phyloP scores from a whole-genome alignment of 805 yeast species.

The Candida pseudofarinosa region DNA sequence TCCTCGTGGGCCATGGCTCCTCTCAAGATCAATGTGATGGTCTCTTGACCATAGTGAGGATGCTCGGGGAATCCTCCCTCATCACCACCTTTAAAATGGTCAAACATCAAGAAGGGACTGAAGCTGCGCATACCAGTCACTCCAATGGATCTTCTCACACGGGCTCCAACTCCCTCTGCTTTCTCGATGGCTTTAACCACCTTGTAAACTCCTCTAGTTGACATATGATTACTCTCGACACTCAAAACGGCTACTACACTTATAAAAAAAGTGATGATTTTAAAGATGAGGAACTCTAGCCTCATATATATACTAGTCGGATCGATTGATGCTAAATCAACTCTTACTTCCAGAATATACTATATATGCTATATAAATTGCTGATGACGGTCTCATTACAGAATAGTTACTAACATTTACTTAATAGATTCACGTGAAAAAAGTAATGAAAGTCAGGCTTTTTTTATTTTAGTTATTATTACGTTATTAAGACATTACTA shows the following conservation, averaged over 20 bases:
- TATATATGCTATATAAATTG: background rate
- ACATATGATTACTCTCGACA: conserved; percentile 7
- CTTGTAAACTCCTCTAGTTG: conserved; percentile 27
- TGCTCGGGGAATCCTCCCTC: conserved; percentile 56
- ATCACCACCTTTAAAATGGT: conserved; percentile 64
- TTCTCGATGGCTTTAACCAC: conserved; percentile 56
- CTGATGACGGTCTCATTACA: background rate
- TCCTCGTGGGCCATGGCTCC: conserved; percentile 50
- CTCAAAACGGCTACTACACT: background rate
- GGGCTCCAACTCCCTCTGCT: conserved; percentile 86
- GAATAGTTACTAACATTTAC: background rate
- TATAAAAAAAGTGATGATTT: conserved; percentile 5
- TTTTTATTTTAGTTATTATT: background rate
- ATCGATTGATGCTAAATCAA: background rate
- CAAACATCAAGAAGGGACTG: conserved; percentile 77
- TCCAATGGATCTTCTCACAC: conserved; percentile 79
- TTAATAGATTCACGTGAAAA: background rate
- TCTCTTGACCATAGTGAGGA: conserved; percentile 39
- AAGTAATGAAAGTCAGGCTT: background rate
- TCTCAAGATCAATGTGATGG: conserved; percentile 28
- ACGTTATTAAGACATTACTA: background rate
- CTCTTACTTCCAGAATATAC: background rate
- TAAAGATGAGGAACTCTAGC: background rate
- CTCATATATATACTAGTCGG: conserved; percentile 5
- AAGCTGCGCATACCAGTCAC: conserved; percentile 63